Evolutionary conservation across 768 basidiomycete genomes (phyloP).

Genomic region (Phylloporus rhodoxanthus): DNA sequence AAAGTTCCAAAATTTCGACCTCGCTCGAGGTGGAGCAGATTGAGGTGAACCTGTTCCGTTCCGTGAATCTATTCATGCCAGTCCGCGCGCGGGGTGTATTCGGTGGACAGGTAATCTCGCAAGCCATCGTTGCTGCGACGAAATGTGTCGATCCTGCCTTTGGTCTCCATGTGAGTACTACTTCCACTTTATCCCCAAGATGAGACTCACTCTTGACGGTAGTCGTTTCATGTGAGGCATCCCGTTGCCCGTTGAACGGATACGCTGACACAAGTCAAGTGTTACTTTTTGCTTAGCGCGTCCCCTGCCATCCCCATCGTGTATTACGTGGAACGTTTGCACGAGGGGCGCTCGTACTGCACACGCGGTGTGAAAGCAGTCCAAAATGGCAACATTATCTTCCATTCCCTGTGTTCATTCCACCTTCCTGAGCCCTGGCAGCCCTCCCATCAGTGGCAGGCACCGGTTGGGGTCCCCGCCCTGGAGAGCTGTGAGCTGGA

Average conservation of each 20-base stretch:
- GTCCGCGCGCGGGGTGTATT: conserved; percentile 65
- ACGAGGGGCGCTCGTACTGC: conserved; percentile 68
- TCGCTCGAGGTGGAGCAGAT: conserved; percentile 75
- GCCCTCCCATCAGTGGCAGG: conserved; percentile 59
- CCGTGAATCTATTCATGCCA: conserved; percentile 66
- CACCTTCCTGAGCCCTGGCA: conserved; percentile 76
- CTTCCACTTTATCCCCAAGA: not conserved
- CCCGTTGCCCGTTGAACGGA: not conserved
- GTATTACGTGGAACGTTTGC: conserved; percentile 71
- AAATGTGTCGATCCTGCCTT: conserved; percentile 62
- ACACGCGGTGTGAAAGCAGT: conserved; percentile 60
- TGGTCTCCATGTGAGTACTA: conserved; percentile 65
- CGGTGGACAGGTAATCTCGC: conserved; percentile 87
- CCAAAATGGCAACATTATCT: conserved; percentile 47
- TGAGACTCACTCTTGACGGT: not conserved
- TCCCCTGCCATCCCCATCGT: conserved; percentile 69
- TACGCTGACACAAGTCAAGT: conserved; percentile 38
- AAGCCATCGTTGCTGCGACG: conserved; percentile 77
- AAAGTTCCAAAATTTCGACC: conserved; percentile 63
- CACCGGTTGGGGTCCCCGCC: conserved; percentile 48
- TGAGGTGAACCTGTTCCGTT: conserved; percentile 72
- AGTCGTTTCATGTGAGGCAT: conserved; percentile 66
- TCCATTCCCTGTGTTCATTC: conserved; percentile 75
- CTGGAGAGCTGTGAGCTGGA: conserved; percentile 64
- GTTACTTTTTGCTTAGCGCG: conserved; percentile 75